Evolutionary conservation across 495 filamentous ascomycete species (phyloP).

Genomic region (Aspergillus sclerotioniger): DNA sequence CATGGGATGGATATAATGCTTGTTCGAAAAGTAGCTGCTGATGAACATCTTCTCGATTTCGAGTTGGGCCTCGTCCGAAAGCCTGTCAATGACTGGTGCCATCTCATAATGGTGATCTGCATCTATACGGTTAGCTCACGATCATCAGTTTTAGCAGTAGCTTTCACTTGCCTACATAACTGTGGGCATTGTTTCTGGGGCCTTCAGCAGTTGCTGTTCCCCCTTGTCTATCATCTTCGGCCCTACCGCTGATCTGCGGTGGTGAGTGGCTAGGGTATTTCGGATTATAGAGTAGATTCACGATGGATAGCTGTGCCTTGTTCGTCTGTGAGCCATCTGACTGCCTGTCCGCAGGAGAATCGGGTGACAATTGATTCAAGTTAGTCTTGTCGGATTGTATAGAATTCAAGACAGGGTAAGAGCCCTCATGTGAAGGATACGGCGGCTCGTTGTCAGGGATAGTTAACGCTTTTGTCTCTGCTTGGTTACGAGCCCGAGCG

Average conservation of each 20-base stretch:
- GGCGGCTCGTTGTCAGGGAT: background rate
- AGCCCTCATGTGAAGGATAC: background rate
- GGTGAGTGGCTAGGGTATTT: constrained; percentile 19
- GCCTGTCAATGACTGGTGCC: constrained; percentile 5
- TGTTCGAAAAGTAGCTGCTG: constrained; percentile 28
- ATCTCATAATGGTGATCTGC: constrained; percentile 10
- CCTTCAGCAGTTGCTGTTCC: background rate
- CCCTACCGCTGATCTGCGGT: constrained; percentile 4
- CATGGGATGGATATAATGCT: constrained; percentile 28
- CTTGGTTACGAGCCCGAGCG: constrained; percentile 22
- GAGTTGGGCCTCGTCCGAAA: constrained; percentile 17
- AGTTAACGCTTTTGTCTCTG: constrained; percentile 9
- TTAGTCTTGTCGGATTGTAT: background rate
- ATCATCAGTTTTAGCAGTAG: background rate
- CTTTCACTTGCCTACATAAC: constrained; percentile 6
- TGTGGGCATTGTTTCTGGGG: background rate
- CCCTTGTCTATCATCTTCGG: constrained; percentile 4
- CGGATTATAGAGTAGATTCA: constrained; percentile 27
- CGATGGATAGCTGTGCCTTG: constrained; percentile 24
- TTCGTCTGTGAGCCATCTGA: constrained; percentile 7
- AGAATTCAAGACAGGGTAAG: background rate
- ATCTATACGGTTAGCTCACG: background rate
- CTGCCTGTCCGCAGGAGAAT: constrained; percentile 7
- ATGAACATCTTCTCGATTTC: constrained; percentile 32
- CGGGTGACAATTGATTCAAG: background rate